Evolutionary conservation across 805 yeast genomes (phyloP), one percentile per base, ranked within the genome.

Genomic region (Starmera pachycereana): DNA sequence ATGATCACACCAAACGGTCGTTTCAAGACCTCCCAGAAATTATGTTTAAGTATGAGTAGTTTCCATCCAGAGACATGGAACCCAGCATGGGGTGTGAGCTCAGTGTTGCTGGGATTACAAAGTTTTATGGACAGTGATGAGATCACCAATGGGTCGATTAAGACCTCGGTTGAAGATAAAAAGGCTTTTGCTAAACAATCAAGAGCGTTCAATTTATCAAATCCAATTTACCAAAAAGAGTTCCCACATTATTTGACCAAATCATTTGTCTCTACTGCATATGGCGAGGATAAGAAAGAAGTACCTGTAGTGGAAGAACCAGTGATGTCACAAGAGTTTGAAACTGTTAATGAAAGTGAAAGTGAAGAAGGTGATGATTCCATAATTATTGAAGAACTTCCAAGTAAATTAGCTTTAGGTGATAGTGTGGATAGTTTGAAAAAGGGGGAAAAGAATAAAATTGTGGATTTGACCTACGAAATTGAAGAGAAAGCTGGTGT

Each of bases 51-150:
- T 9, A 87, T 89, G 76, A 81, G 94, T 52, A 96, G 88, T 60
- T 89, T 74, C 58, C 97, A 89, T 52, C 96, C 95, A 5, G 92
- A 88, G 56, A 66, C 81, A 2, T 89, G 97, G 97, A 88, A 89
- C 58, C 96, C 97, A 1, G 84, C 94, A 4, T 89, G 96, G 96
- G 76, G 86, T 29, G 96, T 89, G 31, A 69, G 84, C 29, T 86
- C 96, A 0, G 89, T 89, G 18, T 68, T 89, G 48, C 82, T 81
- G 4, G 97, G 96, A 1, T 64, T 89, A 30, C 61, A 88, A 46
- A 84, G 95, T 55, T 89, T 89, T 53, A 89, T 89, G 96, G 85
- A 90, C 1, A 77, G 89, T 8, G 72, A 76, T 40, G 96, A 89
- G 44, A 57, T 66, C n/a, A 82, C 96, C 2, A 76, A 95, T 0